Percentiles rank a stretch among this genome's conserved stretches.
Evolutionary conservation across 139 green algal genomes (phyloP).

Genomic region (Chara braunii): DNA sequence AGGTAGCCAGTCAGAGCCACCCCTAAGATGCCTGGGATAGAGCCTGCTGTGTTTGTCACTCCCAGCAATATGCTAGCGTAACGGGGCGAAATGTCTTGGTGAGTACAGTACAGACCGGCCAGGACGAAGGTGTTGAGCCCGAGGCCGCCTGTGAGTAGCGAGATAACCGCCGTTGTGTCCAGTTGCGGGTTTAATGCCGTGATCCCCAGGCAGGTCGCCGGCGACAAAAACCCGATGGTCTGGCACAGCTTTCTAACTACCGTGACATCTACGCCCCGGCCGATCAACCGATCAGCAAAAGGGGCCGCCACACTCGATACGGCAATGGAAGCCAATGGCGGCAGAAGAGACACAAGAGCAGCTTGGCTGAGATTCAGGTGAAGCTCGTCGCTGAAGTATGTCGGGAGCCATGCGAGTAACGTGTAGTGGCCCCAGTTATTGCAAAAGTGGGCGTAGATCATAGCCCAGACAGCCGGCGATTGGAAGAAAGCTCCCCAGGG

Average conservation of each 20-base stretch:
- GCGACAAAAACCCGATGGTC: conserved; percentile 74
- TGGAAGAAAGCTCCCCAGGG: conserved; percentile 82
- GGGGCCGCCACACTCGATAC: conserved; percentile 36
- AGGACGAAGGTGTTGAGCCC: conserved; percentile 24
- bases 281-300: conserved; percentile 20
- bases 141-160: conserved; percentile 24
- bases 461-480: conserved; percentile 56
- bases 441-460: conserved; percentile 90
- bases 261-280: conserved; percentile 12
- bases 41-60: conserved; percentile 85
- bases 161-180: conserved; percentile 1
- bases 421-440: conserved; percentile 96
- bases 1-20: conserved; percentile 58
- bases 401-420: conserved; percentile 88
- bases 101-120: conserved; percentile 83
- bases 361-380: conserved; percentile 66
- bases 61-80: conserved; percentile 85
- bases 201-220: conserved; percentile 61
- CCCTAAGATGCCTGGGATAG: conserved; percentile 82
- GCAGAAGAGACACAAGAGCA: conserved; percentile 39
- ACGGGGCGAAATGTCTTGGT: conserved; percentile 84
- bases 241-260: conserved; percentile 79
- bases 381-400: conserved; percentile 82
- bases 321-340: conserved; percentile 29
- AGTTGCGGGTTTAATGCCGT: neutral